Evolutionary conservation across 2,329 filamentous ascomycete species (phyloP), one percentile per base, ranked within the genome.

Genomic region (Hymenoscyphus infarciens): DNA sequence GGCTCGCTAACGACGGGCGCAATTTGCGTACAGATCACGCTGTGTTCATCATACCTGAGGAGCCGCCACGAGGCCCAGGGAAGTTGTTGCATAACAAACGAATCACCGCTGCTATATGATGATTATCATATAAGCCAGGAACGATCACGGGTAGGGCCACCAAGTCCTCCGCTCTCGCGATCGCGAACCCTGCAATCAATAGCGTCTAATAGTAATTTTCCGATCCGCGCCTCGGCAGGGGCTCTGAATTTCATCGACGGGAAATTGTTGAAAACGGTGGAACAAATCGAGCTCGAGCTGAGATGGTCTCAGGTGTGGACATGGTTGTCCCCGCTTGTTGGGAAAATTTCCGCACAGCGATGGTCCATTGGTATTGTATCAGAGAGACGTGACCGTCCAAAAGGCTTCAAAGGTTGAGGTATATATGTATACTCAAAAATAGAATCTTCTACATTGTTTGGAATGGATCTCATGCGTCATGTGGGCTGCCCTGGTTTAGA

Each of bases 111-210:
- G 31, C 63, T 66, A 70, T 71, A 70, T 62, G 29, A 67, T 63
- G 67, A 70, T 71, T 64, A 8, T 66, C 68, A 67, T 70, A 70
- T 70, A 59, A 60, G 54, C 63, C 55, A 57, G 61, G 66, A 62
- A 53, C 22, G 10, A n/a, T 59, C n/a, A 57, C 58, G 38, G 56
- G 59, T 62, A 63, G 57, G 61, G 56, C 63, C 53, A 63, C 59
- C 62, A 63, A 65, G 65, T 60, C 56, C 60, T 65, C 61, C 63
- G 60, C 58, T 59, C 59, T 60, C 62, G 29, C 25, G 55, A 60
- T 56, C 62, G 33, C 45, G n/a, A 38, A 38, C 35, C 35, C 13
- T 38, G 35, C 35, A 38, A 61, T 66, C 63, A 33, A 63, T 66
- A 67, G 65, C 49, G 63, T 60, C 65, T 63, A 66, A 61, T 63